Base-by-base conservation (phyloP, 306 rosid genomes). In the Abrus precatorius region DNA sequence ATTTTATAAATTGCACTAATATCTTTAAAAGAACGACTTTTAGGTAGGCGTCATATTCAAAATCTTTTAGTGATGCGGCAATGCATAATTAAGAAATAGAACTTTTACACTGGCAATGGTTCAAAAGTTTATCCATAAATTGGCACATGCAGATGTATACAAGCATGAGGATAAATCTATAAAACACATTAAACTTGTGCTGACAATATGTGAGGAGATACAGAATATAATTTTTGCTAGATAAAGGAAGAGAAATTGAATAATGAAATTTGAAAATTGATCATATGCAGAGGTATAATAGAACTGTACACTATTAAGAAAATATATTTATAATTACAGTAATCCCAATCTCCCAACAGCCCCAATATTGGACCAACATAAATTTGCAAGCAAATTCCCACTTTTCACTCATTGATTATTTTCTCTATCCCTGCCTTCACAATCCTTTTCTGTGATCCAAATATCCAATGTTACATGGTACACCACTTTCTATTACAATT, bases 31-130 rank as follows among this genome's bases (percentile, higher is more conserved):
- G 20, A 20, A 20, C 20, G 20, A 36, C 30, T 76, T 68, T 6
- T 27, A 40, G 33, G 76, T 7, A 64, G 13, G 11, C 44, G 30
- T 57, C 33, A 57, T 34, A 50, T 48, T 50, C 78, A 70, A 60
- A 62, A 57, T 69, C 61, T 61, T 52, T 13, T 29, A 32, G 40
- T 73, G 11, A 13, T 40, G 57, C 43, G 69, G 36, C 29, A 77
- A 52, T 70, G 61, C 56, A 76, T 40, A 54, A 49, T 52, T 83
- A 70, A 76, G 63, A 56, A 69, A 47, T 48, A 55, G 3, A 82
- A 20, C 67, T 60, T 53, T 13, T 28, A 33, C 12, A 50, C 14
- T 20, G n/a, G 14, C 33, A 34, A 55, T 9, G 43, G 60, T 34
- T 77, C 55, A 36, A 63, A 63, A 47, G 20, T 8, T 38, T 44